These are phyloP conservation scores for Cyberlindnera euphorbiae DNA, from an alignment of 805 yeast species.

Conservation along the genomic window DNA sequence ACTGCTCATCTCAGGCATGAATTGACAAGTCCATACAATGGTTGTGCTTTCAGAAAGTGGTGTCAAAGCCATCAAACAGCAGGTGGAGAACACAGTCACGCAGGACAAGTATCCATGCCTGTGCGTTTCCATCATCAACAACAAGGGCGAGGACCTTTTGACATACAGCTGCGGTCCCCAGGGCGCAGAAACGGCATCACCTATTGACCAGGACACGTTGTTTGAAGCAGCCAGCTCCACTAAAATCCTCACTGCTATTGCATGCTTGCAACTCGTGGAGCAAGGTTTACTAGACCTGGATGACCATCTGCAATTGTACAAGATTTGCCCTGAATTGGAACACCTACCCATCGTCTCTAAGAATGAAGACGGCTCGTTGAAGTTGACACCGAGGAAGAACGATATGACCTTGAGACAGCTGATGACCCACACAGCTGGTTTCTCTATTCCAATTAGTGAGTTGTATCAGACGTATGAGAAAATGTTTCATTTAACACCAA, in stretches of 20 bases:
- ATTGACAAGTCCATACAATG: no score
- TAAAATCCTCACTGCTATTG: conserved; percentile 28
- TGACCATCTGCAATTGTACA: conserved; percentile 27
- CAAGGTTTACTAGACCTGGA: conserved; percentile 28
- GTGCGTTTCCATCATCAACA: conserved; percentile 10
- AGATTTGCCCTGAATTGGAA: conserved; percentile 28
- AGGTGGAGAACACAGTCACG: no score
- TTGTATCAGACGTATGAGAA: conserved; percentile 22
- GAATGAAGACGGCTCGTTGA: conserved; percentile 18
- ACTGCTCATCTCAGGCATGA: no score
- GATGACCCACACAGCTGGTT: conserved; percentile 35
- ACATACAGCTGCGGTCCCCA: conserved; percentile 15
- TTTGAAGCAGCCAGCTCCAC: conserved; percentile 32
- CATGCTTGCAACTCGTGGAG: conserved; percentile 31
- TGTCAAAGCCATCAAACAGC: no score
- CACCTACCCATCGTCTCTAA: conserved; percentile 23
- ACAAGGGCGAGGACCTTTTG: conserved; percentile 16
- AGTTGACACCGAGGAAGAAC: conserved; percentile 23
- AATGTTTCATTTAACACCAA: conserved; percentile 14
- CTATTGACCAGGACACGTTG: conserved; percentile 24
- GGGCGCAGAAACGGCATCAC: no score
- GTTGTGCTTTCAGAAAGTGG: no score
- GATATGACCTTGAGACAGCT: conserved; percentile 32
- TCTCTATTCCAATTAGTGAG: conserved; percentile 24
- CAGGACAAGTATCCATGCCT: conserved; percentile 7